Base-by-base conservation (phyloP, 495 filamentous ascomycete species). In the Penicillium atrosanguineum region DNA sequence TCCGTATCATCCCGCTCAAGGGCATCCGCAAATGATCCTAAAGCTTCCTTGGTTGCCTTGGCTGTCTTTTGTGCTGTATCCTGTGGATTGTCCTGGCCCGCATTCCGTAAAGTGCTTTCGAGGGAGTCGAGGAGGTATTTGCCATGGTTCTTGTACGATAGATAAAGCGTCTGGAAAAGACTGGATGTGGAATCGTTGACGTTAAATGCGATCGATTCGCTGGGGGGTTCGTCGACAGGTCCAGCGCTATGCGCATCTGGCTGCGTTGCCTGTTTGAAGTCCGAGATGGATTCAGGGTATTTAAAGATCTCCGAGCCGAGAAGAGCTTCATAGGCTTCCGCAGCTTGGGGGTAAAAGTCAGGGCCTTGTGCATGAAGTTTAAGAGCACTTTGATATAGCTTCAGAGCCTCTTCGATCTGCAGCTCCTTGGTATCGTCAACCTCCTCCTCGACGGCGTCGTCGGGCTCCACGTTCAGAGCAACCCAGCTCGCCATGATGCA, bases 331-430 rank as follows among this genome's bases (percentile, higher is more conserved):
- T 97, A 99, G 37, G 95, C 93, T 44, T 87, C 84, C 20, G 82
- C 77, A 11, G 94, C 92, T 66, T 93, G 83, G 25, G 82, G 64
- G 64, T 87, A 95, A 60, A 81, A 88, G 3, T 69, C 69, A 6
- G 90, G 86, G 4, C 94, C 91, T 71, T 94, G 89, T 5, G 91
- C 87, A 62, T 99, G 95, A 55, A 91, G 83, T 67, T 93, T 96
- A 25, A 99, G 74, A 20, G 94, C 94, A 50, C 78, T 87, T 65
- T 97, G 91, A 68, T 97, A 99, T 25, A 93, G 83, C 73, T 97
- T 97, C 54, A 99, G 74, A 25, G 94, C 91, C 69, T 99, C 94
- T 67, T 99, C 94, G 64, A 97, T 93, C 79, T 93, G 92, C 46
- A 99, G 84, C 66, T 97, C 91, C 72, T 89, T 91, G 41, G 91